phyloP scores from a whole-genome alignment of 2,329 filamentous ascomycete species.

The Chaetomiaceae sp. region DNA sequence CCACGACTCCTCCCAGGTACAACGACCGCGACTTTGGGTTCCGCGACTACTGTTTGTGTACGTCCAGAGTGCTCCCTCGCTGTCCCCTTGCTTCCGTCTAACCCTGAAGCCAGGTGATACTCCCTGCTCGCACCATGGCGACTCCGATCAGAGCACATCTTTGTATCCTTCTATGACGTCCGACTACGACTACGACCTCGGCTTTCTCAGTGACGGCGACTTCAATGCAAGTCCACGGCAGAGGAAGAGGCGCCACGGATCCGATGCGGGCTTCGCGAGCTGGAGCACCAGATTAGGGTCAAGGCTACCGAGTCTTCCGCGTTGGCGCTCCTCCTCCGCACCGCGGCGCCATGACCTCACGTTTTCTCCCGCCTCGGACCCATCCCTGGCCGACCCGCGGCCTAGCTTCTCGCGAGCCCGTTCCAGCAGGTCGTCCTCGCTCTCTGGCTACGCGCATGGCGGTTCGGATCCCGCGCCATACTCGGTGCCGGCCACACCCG shows the following conservation, averaged over 20 bases:
- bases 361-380: conserved; percentile 67
- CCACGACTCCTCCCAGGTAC: conserved; percentile 44
- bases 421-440: conserved; percentile 74
- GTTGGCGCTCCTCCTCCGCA: conserved; percentile 43
- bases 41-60: conserved; percentile 72
- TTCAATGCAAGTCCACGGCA: conserved; percentile 39
- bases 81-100: conserved; percentile 3
- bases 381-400: conserved; percentile 67
- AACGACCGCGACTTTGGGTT: conserved; percentile 40
- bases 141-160: conserved; percentile 33
- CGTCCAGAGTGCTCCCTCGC: conserved; percentile 35
- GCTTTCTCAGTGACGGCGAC: conserved; percentile 60
- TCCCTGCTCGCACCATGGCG: conserved; percentile 51
- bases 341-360: conserved; percentile 42
- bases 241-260: conserved; percentile 52
- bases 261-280: conserved; percentile 54
- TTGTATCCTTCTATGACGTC: conserved; percentile 36
- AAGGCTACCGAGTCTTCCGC: conserved; percentile 48
- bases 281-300: conserved; percentile 61
- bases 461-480: conserved; percentile 42
- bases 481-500: conserved; percentile 55
- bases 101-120: conserved; percentile 46
- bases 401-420: conserved; percentile 57
- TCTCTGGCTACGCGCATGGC: conserved; percentile 54
- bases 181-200: conserved; percentile 59